Base-by-base conservation (phyloP, 1,284 basidiomycete genomes). In the Ceratobasidium sp. region DNA sequence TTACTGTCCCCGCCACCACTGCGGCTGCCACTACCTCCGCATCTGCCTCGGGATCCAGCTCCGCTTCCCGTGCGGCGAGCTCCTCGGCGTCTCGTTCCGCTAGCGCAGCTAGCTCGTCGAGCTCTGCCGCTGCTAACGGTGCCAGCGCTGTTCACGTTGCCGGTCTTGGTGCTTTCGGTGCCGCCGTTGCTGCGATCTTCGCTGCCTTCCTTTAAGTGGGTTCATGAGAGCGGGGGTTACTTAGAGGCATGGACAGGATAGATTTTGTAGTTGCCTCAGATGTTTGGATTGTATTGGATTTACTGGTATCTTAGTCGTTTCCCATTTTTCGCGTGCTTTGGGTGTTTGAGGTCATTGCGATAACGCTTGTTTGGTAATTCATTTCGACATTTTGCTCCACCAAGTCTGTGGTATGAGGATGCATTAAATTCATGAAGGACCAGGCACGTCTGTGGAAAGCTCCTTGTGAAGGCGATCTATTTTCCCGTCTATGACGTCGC, bases 101-200 rank as follows among this genome's bases (percentile, higher is more conserved):
- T 28, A 28, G 18, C 28, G 59, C 57, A 43, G 72, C 72, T 1
- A 73, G 61, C 52, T 21, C 21, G 14, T 32, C 61, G 44, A 21
- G 55, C n/a, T n/a, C 63, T 23, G 13, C 63, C 44, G 16, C 63
- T 23, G 13, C 63, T 28, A 58, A 79, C 73, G 77, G 78, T 26
- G 80, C 73, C 11, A 21, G 26, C 43, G 46, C 44, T 28, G 23
- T 58, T 47, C 63, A 41, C 21, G 73, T 52, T 41, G 58, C 58
- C 18, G 63, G 64, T 9, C 28, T 69, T n/a, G 73, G 58, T 35
- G 43, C 30, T 1, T 49, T 73, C n/a, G 73, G 66, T 44, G 66
- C 66, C 16, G 57, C 66, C 41, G 52, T 69, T n/a, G 38, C 32
- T n/a, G 66, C 66, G 14, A 52, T 54, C 21, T 43, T 69, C 32